Evolutionary conservation across 192 early-diverging fungal species (phyloP).

Genomic region (Piromyces sp.): DNA sequence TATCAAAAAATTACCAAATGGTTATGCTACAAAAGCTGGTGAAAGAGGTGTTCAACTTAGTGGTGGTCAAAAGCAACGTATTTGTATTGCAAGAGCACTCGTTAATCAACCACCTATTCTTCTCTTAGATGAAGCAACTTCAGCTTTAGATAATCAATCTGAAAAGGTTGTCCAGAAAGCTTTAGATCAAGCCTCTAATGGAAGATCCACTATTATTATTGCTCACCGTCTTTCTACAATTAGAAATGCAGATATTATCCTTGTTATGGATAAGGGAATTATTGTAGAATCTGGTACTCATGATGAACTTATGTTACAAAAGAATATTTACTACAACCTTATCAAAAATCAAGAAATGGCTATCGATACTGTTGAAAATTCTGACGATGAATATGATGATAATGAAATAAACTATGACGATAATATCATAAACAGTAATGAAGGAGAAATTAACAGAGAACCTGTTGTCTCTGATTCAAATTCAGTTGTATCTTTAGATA

Average conservation of each 20-base stretch:
- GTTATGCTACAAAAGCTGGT: slow-evolving; percentile 43
- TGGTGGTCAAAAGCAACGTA: slow-evolving; percentile 37
- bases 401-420: too few species aligned
- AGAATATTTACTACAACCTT: too few species aligned
- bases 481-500: too few species aligned
- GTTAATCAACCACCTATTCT: slow-evolving; percentile 44
- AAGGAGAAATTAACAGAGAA: too few species aligned
- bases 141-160: neutral
- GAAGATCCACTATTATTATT: too few species aligned
- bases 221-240: slow-evolving; percentile 7
- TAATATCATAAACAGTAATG: too few species aligned
- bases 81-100: slow-evolving; percentile 52
- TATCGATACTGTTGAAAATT: too few species aligned
- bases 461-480: too few species aligned
- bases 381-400: too few species aligned
- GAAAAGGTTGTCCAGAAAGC: too few species aligned
- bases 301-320: neutral
- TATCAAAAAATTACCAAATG: slow-evolving; percentile 1
- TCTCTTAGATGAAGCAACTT: slow-evolving; percentile 10
- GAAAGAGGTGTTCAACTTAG: slow-evolving; percentile 27
- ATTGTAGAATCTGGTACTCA: slow-evolving; percentile 20
- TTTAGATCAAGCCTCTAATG: too few species aligned
- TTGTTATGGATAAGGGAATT: slow-evolving; percentile 15
- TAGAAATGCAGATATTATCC: slow-evolving; percentile 15
- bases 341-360: too few species aligned